Conservation (phyloP, 352 stramenopile species). For the Phytopythium mirpurense region DNA sequence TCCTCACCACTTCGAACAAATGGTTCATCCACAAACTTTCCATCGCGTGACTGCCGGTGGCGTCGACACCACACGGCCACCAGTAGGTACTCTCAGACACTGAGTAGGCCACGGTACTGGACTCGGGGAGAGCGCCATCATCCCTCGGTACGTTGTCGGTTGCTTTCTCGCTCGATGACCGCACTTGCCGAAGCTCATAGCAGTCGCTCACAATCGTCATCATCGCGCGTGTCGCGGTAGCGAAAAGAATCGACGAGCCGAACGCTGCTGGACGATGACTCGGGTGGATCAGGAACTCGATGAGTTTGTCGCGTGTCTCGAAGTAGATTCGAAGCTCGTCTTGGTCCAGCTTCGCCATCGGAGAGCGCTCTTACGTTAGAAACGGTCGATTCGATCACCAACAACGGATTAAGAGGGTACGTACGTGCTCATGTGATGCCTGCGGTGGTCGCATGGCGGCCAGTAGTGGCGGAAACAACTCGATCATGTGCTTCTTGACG, state of each 20-base stretch:
- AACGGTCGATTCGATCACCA: background rate
- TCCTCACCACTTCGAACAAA: constrained; percentile 61
- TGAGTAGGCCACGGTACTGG: constrained; percentile 64
- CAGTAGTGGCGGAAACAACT: constrained; percentile 62
- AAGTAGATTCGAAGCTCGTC: constrained; percentile 60
- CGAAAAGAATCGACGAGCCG: constrained; percentile 36
- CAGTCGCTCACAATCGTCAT: constrained; percentile 74
- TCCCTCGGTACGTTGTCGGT: constrained; percentile 18
- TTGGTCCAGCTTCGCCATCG: constrained; percentile 26
- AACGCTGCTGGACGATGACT: constrained; percentile 43
- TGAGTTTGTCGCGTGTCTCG: constrained; percentile 37
- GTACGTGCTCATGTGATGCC: constrained; percentile 22
- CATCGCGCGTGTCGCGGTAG: constrained; percentile 47
- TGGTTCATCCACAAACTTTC: constrained; percentile 66
- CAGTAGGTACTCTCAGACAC: constrained; percentile 74
- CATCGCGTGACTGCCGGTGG: constrained; percentile 13
- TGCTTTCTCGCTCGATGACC: constrained; percentile 13
- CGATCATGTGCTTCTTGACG: constrained; percentile 79
- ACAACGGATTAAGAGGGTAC: background rate
- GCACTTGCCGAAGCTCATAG: constrained; percentile 53
- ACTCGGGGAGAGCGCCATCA: constrained; percentile 70
- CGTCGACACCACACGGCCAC: constrained; percentile 57
- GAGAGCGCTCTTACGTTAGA: background rate
- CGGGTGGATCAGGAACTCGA: constrained; percentile 56
- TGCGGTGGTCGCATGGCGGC: constrained; percentile 63